These are phyloP conservation scores for Apiotrichum gracile DNA, from an alignment of 1,284 basidiomycete genomes.

Conservation along the genomic window DNA sequence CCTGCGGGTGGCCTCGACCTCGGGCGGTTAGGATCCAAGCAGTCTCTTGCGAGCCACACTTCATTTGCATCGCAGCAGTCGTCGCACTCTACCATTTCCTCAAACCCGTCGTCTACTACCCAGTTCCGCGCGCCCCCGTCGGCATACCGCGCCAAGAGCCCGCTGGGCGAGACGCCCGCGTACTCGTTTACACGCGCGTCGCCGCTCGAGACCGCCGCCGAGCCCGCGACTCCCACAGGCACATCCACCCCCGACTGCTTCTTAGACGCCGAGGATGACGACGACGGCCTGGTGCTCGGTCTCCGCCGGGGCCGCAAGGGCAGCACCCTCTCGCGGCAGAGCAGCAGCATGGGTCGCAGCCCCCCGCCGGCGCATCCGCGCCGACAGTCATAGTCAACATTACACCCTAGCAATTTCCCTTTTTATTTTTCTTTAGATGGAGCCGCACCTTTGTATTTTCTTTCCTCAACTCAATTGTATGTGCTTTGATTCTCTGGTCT, in stretches of 20 bases:
- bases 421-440: too few species aligned
- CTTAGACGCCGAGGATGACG: conserved; percentile 8
- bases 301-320: not conserved
- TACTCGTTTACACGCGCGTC: not conserved
- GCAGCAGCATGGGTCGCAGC: not conserved
- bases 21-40: not conserved
- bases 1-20: conserved; percentile 4
- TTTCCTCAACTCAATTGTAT: too few species aligned
- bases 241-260: not conserved
- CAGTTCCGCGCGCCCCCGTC: not conserved
- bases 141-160: conserved; percentile 11
- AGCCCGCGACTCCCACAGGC: too few species aligned
- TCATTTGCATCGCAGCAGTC: not conserved
- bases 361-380: not conserved
- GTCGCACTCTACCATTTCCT: not conserved
- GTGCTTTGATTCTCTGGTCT: too few species aligned
- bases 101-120: not conserved
- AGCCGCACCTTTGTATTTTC: too few species aligned
- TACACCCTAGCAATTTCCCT: too few species aligned
- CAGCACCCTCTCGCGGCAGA: not conserved
- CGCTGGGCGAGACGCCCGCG: not conserved
- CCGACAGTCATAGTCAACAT: not conserved
- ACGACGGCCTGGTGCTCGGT: conserved; percentile 3
- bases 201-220: too few species aligned
- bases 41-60: not conserved